These are phyloP conservation scores for Zygosaccharomyces bisporus DNA, from an alignment of 805 yeast species.

Conservation along the genomic window DNA sequence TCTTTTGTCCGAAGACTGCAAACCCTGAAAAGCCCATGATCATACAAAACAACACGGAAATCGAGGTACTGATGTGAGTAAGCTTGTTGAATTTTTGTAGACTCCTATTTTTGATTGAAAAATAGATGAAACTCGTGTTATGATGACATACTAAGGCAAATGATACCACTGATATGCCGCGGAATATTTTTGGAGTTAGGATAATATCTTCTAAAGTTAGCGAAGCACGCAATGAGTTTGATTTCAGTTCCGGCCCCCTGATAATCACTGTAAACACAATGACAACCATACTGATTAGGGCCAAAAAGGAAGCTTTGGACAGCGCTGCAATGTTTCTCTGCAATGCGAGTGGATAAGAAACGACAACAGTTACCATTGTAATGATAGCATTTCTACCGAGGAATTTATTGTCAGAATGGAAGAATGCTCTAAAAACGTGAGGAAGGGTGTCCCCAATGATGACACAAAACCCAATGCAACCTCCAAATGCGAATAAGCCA, in stretches of 20 bases:
- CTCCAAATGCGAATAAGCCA: conserved; percentile 90
- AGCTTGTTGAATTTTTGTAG: conserved; percentile 67
- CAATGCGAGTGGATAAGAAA: conserved; percentile 80
- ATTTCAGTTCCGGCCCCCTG: conserved; percentile 62
- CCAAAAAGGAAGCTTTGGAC: conserved; percentile 84
- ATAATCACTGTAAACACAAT: conserved; percentile 71
- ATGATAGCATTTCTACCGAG: conserved; percentile 62
- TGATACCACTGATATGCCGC: conserved; percentile 90
- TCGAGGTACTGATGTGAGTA: conserved; percentile 78
- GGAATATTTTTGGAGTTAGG: conserved; percentile 64
- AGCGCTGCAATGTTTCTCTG: conserved; percentile 76
- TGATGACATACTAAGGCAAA: conserved; percentile 96
- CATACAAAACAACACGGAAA: conserved; percentile 76
- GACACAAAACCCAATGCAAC: conserved; percentile 88
- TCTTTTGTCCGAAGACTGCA: conserved; percentile 65
- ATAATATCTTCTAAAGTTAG: conserved; percentile 46
- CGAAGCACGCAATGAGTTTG: conserved; percentile 43
- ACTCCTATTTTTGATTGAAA: conserved; percentile 74
- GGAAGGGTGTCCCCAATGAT: conserved; percentile 95
- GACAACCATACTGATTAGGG: conserved; percentile 75
- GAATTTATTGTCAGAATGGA: conserved; percentile 34
- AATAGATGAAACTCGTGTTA: conserved; percentile 84
- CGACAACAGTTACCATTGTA: conserved; percentile 58
- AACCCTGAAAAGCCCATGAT: conserved; percentile 78
- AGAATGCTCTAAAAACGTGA: conserved; percentile 70